phyloP scores from a whole-genome alignment of 805 yeast genomes.

The Metschnikowia rubicola region DNA sequence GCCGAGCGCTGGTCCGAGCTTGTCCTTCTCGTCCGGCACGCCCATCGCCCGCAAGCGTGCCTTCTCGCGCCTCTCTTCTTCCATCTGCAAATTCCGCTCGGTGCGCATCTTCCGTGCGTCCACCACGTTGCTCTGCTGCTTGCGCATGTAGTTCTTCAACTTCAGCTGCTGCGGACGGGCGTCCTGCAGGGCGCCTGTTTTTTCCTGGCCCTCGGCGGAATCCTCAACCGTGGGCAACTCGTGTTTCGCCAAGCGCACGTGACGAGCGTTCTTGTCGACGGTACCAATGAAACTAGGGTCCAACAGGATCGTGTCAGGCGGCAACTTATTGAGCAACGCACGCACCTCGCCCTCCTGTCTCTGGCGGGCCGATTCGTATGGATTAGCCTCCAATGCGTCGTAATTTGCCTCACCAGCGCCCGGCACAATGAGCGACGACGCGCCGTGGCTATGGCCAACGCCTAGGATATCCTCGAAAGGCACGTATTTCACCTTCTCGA shows the following conservation, averaged over 20 bases:
- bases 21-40: conserved; percentile 18
- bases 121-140: conserved; percentile 78
- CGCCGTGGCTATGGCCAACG: conserved; percentile 69
- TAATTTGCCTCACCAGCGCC: conserved; percentile 98
- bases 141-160: conserved; percentile 73
- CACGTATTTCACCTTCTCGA: conserved; percentile 67
- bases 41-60: conserved; percentile 15
- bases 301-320: conserved; percentile 87
- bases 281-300: conserved; percentile 87
- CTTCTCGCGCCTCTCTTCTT: conserved; percentile 63
- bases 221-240: conserved; percentile 40
- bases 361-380: conserved; percentile 86
- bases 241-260: conserved; percentile 60
- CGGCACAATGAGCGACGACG: conserved; percentile 85
- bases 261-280: conserved; percentile 67
- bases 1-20: conserved; percentile 19
- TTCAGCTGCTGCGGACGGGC: conserved; percentile 75
- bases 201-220: conserved; percentile 31
- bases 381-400: conserved; percentile 90
- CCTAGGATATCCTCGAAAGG: conserved; percentile 98
- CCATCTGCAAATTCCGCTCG: conserved; percentile 69
- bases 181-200: conserved; percentile 31
- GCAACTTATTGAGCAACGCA: conserved; percentile 76
- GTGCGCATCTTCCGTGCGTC: conserved; percentile 80
- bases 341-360: conserved; percentile 92